Evolutionary conservation across 1,139 yeast species (phyloP).

Genomic region (Yamadazyma atlantica): DNA sequence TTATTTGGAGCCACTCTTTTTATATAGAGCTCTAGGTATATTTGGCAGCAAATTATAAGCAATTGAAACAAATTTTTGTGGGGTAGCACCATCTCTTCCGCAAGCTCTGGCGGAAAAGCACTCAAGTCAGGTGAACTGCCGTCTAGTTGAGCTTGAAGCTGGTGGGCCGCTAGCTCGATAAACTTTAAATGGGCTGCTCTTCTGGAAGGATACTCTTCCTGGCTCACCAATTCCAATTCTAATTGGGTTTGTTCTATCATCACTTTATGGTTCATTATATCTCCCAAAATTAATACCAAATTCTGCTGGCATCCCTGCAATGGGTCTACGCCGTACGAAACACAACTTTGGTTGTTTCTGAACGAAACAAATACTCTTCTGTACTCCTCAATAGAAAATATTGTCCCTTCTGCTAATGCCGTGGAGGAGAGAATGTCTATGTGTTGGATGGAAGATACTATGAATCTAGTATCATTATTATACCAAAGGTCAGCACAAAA

Average conservation of each 20-base stretch:
- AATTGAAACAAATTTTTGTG: constrained; percentile 2
- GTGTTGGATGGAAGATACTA: constrained; percentile 22
- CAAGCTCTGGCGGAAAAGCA: background rate
- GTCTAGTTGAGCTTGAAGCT: background rate
- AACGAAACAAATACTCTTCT: constrained; percentile 10
- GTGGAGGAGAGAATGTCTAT: constrained; percentile 22
- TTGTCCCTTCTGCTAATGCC: constrained; percentile 17
- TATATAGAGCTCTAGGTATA: constrained; percentile 10
- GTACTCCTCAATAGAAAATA: constrained; percentile 17
- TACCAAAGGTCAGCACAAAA: constrained; percentile 15
- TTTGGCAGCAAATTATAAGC: constrained; percentile 7
- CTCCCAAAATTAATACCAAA: constrained; percentile 18
- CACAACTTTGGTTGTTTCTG: constrained; percentile 3
- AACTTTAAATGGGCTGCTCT: background rate
- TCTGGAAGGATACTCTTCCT: background rate
- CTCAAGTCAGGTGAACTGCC: background rate
- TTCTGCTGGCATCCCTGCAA: constrained; percentile 24
- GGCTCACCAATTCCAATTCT: background rate
- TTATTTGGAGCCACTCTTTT: constrained; percentile 10
- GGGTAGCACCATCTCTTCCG: background rate
- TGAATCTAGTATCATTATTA: constrained; percentile 21
- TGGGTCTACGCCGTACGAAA: constrained; percentile 22
- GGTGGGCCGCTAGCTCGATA: background rate
- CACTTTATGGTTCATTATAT: constrained; percentile 18
- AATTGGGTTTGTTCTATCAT: background rate